Conservation (phyloP, 768 basidiomycete genomes). For the Suillus bovinus region DNA sequence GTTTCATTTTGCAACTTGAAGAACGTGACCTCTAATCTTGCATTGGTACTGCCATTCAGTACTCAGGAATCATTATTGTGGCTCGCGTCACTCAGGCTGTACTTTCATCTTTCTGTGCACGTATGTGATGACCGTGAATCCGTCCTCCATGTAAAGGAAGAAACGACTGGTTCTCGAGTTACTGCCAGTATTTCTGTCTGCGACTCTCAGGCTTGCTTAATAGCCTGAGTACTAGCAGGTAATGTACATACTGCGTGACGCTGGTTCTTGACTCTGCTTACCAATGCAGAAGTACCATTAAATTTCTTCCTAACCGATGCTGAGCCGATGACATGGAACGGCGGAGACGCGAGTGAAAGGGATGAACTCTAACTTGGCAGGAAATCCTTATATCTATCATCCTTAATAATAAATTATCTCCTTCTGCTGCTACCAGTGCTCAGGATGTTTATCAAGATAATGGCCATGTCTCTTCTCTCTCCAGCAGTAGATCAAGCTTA, state of each 20-base stretch:
- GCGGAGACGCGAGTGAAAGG: neutral
- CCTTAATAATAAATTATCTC: too few relatives aligned
- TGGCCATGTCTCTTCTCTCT: constrained; percentile 34
- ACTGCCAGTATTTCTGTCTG: too few relatives aligned
- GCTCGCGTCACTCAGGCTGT: too few relatives aligned
- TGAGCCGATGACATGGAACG: neutral
- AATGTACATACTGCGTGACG: too few relatives aligned
- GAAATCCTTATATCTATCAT: neutral
- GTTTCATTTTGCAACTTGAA: neutral
- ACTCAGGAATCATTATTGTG: neutral
- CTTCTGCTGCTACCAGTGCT: neutral
- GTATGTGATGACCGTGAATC: too few relatives aligned
- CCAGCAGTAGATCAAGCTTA: constrained; percentile 47
- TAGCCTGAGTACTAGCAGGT: too few relatives aligned
- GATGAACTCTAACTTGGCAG: neutral
- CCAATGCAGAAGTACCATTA: neutral
- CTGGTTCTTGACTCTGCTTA: neutral
- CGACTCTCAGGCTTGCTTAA: too few relatives aligned
- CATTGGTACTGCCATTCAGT: neutral
- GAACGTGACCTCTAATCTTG: neutral
- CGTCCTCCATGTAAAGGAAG: too few relatives aligned
- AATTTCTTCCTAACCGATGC: neutral
- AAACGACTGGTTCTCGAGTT: too few relatives aligned
- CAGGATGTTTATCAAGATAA: neutral
- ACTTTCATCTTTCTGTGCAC: too few relatives aligned